Conservation (phyloP, 192 early-diverging fungal species). For the Coemansia sp. region DNA sequence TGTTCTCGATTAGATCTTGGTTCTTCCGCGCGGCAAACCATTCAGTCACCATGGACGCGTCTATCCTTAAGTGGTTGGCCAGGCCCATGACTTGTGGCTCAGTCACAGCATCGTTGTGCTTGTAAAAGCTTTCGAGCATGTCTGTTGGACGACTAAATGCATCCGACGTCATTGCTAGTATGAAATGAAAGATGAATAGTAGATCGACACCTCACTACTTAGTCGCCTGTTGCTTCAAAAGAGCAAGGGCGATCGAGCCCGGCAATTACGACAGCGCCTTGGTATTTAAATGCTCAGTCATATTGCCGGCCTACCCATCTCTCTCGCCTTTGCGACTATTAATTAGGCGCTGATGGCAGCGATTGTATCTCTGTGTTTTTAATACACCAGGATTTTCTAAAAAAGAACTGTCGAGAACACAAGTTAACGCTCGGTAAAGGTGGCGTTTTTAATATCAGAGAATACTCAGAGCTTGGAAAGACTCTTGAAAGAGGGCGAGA, state of each 20-base stretch:
- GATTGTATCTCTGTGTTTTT: background rate
- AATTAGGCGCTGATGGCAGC: background rate
- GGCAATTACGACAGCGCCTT: background rate
- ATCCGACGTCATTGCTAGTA: background rate
- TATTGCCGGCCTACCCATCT: background rate
- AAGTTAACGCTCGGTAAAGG: background rate
- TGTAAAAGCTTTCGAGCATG: background rate
- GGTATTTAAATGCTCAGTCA: background rate
- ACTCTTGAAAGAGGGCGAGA: constrained; percentile 42
- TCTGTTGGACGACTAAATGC: background rate
- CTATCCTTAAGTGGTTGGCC: background rate
- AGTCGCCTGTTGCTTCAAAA: background rate
- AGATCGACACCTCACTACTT: background rate
- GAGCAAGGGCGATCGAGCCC: background rate
- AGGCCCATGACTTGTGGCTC: background rate
- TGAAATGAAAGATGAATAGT: background rate
- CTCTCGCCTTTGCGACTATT: background rate
- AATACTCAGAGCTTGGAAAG: constrained; percentile 34
- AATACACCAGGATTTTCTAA: background rate
- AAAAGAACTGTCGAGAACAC: background rate
- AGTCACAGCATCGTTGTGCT: background rate
- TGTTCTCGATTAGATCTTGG: background rate
- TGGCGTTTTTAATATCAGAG: background rate
- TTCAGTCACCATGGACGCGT: background rate
- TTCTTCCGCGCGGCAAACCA: background rate